Base-by-base conservation (phyloP, 108 stramenopile species). In the Cyclostephanos tholiformis region DNA sequence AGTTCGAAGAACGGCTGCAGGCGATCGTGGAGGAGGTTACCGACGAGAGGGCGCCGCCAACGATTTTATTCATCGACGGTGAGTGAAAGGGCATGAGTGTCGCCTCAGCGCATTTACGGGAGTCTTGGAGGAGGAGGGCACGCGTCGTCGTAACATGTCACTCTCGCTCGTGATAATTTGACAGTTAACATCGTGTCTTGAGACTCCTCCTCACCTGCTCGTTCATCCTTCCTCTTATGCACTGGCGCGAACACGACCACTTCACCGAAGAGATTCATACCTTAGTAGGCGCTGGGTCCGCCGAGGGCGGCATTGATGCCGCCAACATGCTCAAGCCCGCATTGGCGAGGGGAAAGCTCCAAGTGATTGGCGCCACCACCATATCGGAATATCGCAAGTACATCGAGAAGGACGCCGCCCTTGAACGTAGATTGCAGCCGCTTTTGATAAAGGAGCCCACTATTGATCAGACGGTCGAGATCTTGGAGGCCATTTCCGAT, bases 261-360 rank as follows among this genome's bases (percentile, higher is more conserved):
- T 51, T 51, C 63, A 73, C 80, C 44, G 6, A 14, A 64, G 63
- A 77, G 63, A 69, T 77, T 70, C 94, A 95, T 75, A 89, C 85
- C 20, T 64, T 95, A 16, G 87, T 91, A 0, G 95, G 95, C 16
- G 92, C 93, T 3, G 96, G 94, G 19, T 83, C 83, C 16, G 93
- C 89, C 7, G 93, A 92, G 66, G 96, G 96, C 36, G 90, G 89
- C 17, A 93, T 95, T 77, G 94, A 97, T 84, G 96, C 94, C 8
- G 93, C 91, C 29, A 95, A 97, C 74, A 85, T 97, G 70, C 83
- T 97, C 36, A 97, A 97, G 80, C 96, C 96, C 0, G 93, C 91
- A 19, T 75, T 97, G 63, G 87, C 94, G 11, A 75, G 96, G 19
- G 90, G 93, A 0, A 82, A 91, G 66, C 69, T 97, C 11, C 89